Conservation (phyloP, 2,329 filamentous ascomycete species). For the Cladosporium sp. region DNA sequence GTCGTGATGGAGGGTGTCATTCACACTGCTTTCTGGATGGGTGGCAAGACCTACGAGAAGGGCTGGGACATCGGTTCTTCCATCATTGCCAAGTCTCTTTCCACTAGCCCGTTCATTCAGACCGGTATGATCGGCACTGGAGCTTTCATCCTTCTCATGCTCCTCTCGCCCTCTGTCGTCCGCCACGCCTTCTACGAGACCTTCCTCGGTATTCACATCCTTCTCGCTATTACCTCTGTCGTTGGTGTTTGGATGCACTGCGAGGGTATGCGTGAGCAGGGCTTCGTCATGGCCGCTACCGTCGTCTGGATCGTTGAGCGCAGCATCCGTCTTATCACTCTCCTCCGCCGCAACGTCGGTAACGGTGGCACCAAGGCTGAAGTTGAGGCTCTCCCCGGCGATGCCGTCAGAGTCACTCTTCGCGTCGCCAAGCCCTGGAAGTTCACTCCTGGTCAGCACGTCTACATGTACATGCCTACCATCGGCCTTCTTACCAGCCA, state of each 20-base stretch:
- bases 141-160: slow-evolving; percentile 63
- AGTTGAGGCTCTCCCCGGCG: slow-evolving; percentile 74
- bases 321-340: slow-evolving; percentile 57
- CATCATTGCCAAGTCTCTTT: slow-evolving; percentile 45
- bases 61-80: slow-evolving; percentile 53
- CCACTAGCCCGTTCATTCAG: slow-evolving; percentile 52
- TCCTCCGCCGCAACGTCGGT: slow-evolving; percentile 68
- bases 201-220: slow-evolving; percentile 73
- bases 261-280: slow-evolving; percentile 58
- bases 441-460: slow-evolving; percentile 74
- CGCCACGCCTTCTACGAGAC: slow-evolving; percentile 79
- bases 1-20: slow-evolving; percentile 68
- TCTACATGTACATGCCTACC: slow-evolving; percentile 75
- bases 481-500: slow-evolving; percentile 75
- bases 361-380: slow-evolving; percentile 67
- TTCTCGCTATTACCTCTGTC: slow-evolving; percentile 61
- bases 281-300: slow-evolving; percentile 63
- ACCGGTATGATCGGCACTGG: slow-evolving; percentile 64
- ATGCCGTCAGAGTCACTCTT: slow-evolving; percentile 72
- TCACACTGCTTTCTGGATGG: slow-evolving; percentile 64
- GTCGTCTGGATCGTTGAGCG: slow-evolving; percentile 71
- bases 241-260: slow-evolving; percentile 69
- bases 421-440: slow-evolving; percentile 75
- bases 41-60: slow-evolving; percentile 49
- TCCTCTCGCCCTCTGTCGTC: slow-evolving; percentile 71